Evolutionary conservation across 192 early-diverging fungal genomes (phyloP).

Genomic region (Coemansia reversa): DNA sequence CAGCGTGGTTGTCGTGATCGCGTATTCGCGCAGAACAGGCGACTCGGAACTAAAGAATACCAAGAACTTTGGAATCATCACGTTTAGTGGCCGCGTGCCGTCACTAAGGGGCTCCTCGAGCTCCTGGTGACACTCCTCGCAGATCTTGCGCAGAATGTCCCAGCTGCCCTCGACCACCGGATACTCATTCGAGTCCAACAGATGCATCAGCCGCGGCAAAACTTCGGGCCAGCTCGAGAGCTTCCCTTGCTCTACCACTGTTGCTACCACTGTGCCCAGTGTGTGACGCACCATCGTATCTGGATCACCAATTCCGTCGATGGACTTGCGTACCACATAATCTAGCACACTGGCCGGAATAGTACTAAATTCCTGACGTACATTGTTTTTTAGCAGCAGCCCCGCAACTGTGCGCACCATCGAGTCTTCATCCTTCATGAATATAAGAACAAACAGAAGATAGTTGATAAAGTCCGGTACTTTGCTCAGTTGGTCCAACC

Average conservation of each 20-base stretch:
- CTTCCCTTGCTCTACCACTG: slow-evolving; percentile 70
- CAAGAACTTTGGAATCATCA: slow-evolving; percentile 90
- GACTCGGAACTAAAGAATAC: slow-evolving; percentile 77
- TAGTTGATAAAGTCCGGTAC: slow-evolving; percentile 90
- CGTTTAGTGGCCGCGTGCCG: slow-evolving; percentile 73
- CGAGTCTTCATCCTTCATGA: slow-evolving; percentile 63
- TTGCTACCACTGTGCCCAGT: slow-evolving; percentile 86
- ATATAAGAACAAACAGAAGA: slow-evolving; percentile 82
- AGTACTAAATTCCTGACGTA: slow-evolving; percentile 57
- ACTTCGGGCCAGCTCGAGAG: slow-evolving; percentile 82
- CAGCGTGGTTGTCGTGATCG: slow-evolving; percentile 81
- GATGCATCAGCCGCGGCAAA: slow-evolving; percentile 71
- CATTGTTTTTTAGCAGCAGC: slow-evolving; percentile 75
- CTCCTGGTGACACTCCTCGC: slow-evolving; percentile 86
- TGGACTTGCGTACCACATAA: slow-evolving; percentile 63
- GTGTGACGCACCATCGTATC: slow-evolving; percentile 73
- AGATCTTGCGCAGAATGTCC: slow-evolving; percentile 89
- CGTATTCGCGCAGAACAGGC: slow-evolving; percentile 72
- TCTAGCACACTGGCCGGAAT: slow-evolving; percentile 62
- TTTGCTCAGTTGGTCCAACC: slow-evolving; percentile 70
- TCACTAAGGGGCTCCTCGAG: slow-evolving; percentile 71
- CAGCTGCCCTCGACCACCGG: slow-evolving; percentile 83
- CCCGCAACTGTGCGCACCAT: slow-evolving; percentile 83
- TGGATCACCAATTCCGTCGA: slow-evolving; percentile 69
- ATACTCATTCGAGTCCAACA: slow-evolving; percentile 70